A percentile compares a stretch with the other conserved stretches of the same genome.
phyloP scores from a whole-genome alignment of 2,329 filamentous ascomycete genomes.

The Biscogniauxia marginata region DNA sequence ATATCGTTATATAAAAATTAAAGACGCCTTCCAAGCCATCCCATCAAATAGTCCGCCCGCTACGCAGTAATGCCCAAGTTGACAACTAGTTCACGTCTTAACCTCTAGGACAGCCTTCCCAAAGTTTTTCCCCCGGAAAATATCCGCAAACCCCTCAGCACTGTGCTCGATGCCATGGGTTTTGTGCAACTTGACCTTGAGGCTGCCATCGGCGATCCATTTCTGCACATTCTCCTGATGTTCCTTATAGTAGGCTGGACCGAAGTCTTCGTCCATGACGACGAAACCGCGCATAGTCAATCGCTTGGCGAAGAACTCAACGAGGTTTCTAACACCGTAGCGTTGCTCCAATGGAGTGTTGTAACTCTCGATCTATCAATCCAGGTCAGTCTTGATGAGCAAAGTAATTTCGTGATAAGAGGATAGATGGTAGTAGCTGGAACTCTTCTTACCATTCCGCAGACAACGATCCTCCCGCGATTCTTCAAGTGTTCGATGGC shows the following conservation, averaged over 20 bases:
- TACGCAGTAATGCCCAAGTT: no score
- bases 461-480: slow-evolving; percentile 62
- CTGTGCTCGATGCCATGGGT: slow-evolving; percentile 78
- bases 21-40: no score
- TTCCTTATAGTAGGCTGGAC: slow-evolving; percentile 63
- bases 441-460: slow-evolving; percentile 55
- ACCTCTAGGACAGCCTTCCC: slow-evolving; percentile 79
- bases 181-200: slow-evolving; percentile 68
- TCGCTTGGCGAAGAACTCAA: slow-evolving; percentile 67
- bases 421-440: slow-evolving; percentile 8
- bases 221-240: slow-evolving; percentile 73
- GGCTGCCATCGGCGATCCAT: slow-evolving; percentile 73
- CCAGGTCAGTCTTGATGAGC: no score
- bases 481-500: slow-evolving; percentile 59
- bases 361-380: slow-evolving; percentile 71
- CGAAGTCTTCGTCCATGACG: slow-evolving; percentile 63
- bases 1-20: no score
- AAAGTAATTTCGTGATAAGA: no score
- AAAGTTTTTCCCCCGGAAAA: slow-evolving; percentile 78
- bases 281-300: slow-evolving; percentile 76
- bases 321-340: slow-evolving; percentile 67
- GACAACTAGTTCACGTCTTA: slow-evolving; percentile 1
- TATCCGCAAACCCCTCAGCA: slow-evolving; percentile 68
- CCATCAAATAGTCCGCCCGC: no score
- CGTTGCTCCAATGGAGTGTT: slow-evolving; percentile 55